These are phyloP conservation scores for Fusarium nisikadoi DNA, from an alignment of 2,329 filamentous ascomycete genomes.

Conservation along the genomic window DNA sequence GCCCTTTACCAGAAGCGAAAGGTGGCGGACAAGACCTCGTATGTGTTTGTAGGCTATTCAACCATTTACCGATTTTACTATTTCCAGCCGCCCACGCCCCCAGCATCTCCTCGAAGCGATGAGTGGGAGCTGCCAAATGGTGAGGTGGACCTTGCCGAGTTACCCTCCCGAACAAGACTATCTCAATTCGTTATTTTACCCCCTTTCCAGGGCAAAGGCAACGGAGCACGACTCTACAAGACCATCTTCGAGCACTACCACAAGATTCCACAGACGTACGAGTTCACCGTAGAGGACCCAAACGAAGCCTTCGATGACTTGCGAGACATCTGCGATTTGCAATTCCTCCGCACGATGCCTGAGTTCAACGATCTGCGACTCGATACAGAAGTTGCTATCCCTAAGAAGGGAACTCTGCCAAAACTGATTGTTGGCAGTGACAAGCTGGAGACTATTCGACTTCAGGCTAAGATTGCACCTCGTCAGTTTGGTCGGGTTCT, in stretches of 20 bases:
- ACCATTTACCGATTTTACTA: constrained; percentile 90
- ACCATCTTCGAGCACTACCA: constrained; percentile 79
- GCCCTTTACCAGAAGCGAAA: constrained; percentile 78
- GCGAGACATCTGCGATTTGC: constrained; percentile 78
- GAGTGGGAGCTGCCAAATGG: constrained; percentile 58
- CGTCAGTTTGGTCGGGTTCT: constrained; percentile 80
- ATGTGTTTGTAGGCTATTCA: constrained; percentile 87
- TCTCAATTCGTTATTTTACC: constrained; percentile 94
- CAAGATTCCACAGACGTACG: constrained; percentile 73
- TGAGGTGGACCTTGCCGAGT: constrained; percentile 64
- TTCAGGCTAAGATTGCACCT: constrained; percentile 75
- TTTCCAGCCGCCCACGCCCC: constrained; percentile 61
- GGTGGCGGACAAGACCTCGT: constrained; percentile 62
- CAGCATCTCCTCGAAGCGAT: constrained; percentile 50
- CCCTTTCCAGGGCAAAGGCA: constrained; percentile 83
- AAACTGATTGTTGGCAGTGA: constrained; percentile 67
- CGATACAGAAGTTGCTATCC: constrained; percentile 62
- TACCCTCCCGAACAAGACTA: constrained; percentile 83
- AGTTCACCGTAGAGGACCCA: constrained; percentile 94
- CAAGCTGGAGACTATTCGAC: constrained; percentile 66
- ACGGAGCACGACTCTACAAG: constrained; percentile 83
- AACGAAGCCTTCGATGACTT: constrained; percentile 87
- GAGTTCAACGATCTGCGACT: constrained; percentile 68
- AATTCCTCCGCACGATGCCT: constrained; percentile 68
- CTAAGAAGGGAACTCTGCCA: constrained; percentile 59